Base-by-base conservation (phyloP, 441 rosid genomes). In the Francoa sonchifolia region DNA sequence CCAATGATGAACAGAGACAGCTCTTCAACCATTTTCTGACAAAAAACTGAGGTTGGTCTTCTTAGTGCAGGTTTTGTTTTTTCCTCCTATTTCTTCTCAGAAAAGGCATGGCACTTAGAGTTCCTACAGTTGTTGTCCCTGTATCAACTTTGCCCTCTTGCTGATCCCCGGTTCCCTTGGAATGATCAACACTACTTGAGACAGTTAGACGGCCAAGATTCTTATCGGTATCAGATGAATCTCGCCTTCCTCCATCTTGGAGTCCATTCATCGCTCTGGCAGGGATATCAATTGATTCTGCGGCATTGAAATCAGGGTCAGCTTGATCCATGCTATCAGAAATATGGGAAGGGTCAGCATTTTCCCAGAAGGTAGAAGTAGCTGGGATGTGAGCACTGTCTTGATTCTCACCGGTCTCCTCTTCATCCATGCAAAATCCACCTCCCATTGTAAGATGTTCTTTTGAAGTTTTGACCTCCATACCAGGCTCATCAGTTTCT, bases 51-150 rank as follows among this genome's bases (percentile, higher is more conserved):
- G n/a, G n/a, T n/a, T n/a, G n/a, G n/a, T n/a, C n/a, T n/a, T n/a
- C n/a, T n/a, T n/a, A n/a, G n/a, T n/a, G n/a, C 5, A 11, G 40
- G 6, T 29, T 37, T 76, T 66, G 79, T 34, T 40, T 50, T 50
- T 71, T 80, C 50, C 82, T 72, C 15, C 74, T 74, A 57, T 83
- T 90, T 53, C 80, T 74, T 59, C 70, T 82, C 63, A 86, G 69
- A 59, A 59, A 66, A 20, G 96, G 87, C 86, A 81, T 76, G 12
- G 77, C 84, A 43, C 67, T 76, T 45, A 82, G 63, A 46, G 65
- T 64, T 30, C 67, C 67, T 21, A 12, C 32, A 7, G 61, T 42
- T 41, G 59, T 30, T 4, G 21, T 39, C 16, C 8, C 55, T 0
- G 39, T 32, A 28, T 56, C 58, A 44, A 11, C 50, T 19, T 39